Percentiles rank a stretch among this genome's conserved stretches.
Evolutionary conservation across 306 rosid species (phyloP).

Genomic region (Purshia tridentata): DNA sequence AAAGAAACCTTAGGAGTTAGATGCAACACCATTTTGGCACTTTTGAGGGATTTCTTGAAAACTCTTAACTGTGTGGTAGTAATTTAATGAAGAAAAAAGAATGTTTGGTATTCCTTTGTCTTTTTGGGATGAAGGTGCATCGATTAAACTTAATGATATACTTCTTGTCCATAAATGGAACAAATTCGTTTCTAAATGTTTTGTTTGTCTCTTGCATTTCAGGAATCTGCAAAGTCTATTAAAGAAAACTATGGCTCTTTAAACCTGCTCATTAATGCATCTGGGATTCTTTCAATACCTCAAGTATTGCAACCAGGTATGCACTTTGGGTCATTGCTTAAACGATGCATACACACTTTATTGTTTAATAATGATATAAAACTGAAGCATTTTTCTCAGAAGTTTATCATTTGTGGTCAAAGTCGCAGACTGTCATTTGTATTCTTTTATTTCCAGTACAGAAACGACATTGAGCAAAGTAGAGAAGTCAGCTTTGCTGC

Average conservation of each 20-base stretch:
- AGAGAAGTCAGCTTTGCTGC: constrained; percentile 77
- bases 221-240: constrained; percentile 76
- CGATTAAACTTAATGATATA: not conserved
- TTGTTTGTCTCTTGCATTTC: constrained; percentile 29
- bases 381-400: constrained; percentile 6
- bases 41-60: not conserved
- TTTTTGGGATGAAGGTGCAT: not conserved
- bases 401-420: constrained; percentile 4
- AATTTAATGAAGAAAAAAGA: not conserved
- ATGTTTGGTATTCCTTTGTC: not conserved
- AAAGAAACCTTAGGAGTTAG: not conserved
- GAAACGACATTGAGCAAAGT: constrained; percentile 84
- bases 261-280: constrained; percentile 85
- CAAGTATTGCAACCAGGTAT: constrained; percentile 78
- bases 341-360: not conserved
- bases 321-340: constrained; percentile 20
- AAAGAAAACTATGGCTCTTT: constrained; percentile 67
- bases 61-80: not conserved
- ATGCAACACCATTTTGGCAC: not conserved
- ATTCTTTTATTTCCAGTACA: constrained; percentile 43
- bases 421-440: constrained; percentile 19
- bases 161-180: not conserved
- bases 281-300: constrained; percentile 91
- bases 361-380: not conserved
- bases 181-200: not conserved